These are phyloP conservation scores for Cyphellophora attinorum DNA, from an alignment of 2,329 filamentous ascomycete species.

Conservation along the genomic window DNA sequence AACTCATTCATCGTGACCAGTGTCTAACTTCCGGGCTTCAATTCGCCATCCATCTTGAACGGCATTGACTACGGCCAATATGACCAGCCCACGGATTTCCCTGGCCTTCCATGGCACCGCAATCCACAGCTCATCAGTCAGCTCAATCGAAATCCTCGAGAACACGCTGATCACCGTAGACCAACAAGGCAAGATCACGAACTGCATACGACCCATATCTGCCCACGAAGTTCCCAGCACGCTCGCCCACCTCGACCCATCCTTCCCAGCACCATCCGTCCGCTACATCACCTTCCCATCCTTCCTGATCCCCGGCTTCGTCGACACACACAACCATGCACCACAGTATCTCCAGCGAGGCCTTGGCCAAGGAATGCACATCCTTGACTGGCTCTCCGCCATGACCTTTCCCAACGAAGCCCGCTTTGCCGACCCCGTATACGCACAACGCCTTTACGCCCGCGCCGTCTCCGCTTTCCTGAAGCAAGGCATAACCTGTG, in stretches of 20 bases:
- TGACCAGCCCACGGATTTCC: no score
- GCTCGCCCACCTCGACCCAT: background rate
- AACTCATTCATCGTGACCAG: no score
- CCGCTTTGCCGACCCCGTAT: slow-evolving; percentile 44
- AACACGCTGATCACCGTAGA: slow-evolving; percentile 17
- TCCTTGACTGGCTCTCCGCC: slow-evolving; percentile 53
- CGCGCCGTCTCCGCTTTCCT: slow-evolving; percentile 49
- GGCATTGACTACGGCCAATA: no score
- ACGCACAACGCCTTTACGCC: slow-evolving; percentile 45
- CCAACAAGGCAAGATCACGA: slow-evolving; percentile 10
- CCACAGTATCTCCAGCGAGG: slow-evolving; percentile 44
- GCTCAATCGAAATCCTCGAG: slow-evolving; percentile 29
- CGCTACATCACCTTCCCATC: slow-evolving; percentile 7
- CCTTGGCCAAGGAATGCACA: slow-evolving; percentile 28
- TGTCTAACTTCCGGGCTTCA: no score
- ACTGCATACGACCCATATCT: slow-evolving; percentile 16
- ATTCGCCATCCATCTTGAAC: no score
- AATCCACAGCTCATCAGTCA: slow-evolving; percentile 29
- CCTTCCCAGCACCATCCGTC: slow-evolving; percentile 2
- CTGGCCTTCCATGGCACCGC: slow-evolving; percentile 35
- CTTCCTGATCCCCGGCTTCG: slow-evolving; percentile 50
- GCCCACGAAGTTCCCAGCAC: slow-evolving; percentile 8
- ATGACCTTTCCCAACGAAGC: slow-evolving; percentile 58
- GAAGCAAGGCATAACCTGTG: slow-evolving; percentile 53
- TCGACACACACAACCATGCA: slow-evolving; percentile 62